These are phyloP conservation scores for Phialophora tarda DNA, from an alignment of 2,329 filamentous ascomycete genomes.

Conservation along the genomic window DNA sequence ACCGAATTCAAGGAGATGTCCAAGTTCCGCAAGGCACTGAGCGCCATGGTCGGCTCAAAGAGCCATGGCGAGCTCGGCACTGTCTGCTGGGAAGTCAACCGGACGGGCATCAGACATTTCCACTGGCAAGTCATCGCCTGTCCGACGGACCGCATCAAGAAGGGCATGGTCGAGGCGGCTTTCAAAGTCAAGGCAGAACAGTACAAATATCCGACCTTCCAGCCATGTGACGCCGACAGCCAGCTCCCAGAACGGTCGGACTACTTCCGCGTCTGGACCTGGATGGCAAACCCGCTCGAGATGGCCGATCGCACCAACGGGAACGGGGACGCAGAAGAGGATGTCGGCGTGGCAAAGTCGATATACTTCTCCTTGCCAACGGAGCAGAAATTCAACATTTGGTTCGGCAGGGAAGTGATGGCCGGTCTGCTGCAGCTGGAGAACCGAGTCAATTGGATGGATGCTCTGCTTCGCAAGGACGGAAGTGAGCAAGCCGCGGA, in stretches of 20 bases:
- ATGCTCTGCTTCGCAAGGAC: conserved; percentile 75
- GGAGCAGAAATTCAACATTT: conserved; percentile 80
- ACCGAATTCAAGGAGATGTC: conserved; percentile 80
- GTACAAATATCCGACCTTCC: conserved; percentile 62
- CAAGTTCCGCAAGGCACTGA: conserved; percentile 75
- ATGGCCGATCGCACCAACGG: conserved; percentile 35
- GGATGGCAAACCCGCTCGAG: conserved; percentile 52
- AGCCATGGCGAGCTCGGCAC: conserved; percentile 68
- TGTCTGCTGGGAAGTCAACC: conserved; percentile 92
- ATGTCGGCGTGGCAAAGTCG: conserved; percentile 46
- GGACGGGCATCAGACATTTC: conserved; percentile 77
- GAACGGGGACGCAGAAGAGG: conserved; percentile 16
- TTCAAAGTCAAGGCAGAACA: conserved; percentile 91
- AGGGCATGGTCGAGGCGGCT: conserved; percentile 80
- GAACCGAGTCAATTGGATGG: conserved; percentile 79
- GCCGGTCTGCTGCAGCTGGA: conserved; percentile 86
- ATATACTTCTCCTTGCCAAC: conserved; percentile 75
- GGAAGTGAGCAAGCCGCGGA: conserved; percentile 69
- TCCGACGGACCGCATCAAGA: conserved; percentile 68
- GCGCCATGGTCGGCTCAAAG: conserved; percentile 70
- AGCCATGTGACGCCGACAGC: conserved; percentile 47
- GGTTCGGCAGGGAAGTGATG: conserved; percentile 85
- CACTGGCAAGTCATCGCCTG: conserved; percentile 95
- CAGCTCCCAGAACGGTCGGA: conserved; percentile 56
- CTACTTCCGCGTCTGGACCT: conserved; percentile 84